Evolutionary conservation across 495 filamentous ascomycete species (phyloP), one percentile per base, ranked within the genome.

Genomic region (Astrothelium macrocarpum): DNA sequence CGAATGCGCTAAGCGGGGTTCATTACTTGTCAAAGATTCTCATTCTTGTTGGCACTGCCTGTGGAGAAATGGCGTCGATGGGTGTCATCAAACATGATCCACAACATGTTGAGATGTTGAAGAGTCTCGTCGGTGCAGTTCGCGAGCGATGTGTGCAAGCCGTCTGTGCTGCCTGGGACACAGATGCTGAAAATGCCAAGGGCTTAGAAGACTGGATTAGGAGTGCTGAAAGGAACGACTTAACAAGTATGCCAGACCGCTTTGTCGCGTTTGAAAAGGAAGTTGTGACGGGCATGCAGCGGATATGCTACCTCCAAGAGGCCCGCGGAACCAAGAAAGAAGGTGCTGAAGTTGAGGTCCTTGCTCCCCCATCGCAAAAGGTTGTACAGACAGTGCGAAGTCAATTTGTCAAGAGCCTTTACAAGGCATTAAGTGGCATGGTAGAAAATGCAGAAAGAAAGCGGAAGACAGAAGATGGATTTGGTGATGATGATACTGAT

Each of bases 241-340:
- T 95, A 56, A 98, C 94, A 1, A 89, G 86, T 67, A 93, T 98
- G 90, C 93, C 95, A 0, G 77, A 82, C 2, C 80, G 87, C 62
- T 95, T 97, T 72, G 76, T 86, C 34, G 81, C 84, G 0, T 95
- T 94, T 68, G 90, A 97, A 69, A 86, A 82, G 49, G 81, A 84
- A 5, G 76, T 97, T 53, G 79, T 97, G 29, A 74, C 76, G 1
- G 89, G 89, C 20, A 88, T 96, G 86, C 95, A 97, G 72, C 94
- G 88, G 76, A 91, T 98, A 59, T 81, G 96, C 14, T 98, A 96
- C 73, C 85, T 98, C 42, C 88, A 87, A 7, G 93, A 96, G 88
- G 89, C 36, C 85, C 83, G 76, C 78, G 20, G 56, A 25, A 28
- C 36, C 45, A 43, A n/a, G 59, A 36, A 63, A 25, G 60, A 56